Conservation (phyloP, 2,329 filamentous ascomycete genomes). For the Aspergillus sp. region DNA sequence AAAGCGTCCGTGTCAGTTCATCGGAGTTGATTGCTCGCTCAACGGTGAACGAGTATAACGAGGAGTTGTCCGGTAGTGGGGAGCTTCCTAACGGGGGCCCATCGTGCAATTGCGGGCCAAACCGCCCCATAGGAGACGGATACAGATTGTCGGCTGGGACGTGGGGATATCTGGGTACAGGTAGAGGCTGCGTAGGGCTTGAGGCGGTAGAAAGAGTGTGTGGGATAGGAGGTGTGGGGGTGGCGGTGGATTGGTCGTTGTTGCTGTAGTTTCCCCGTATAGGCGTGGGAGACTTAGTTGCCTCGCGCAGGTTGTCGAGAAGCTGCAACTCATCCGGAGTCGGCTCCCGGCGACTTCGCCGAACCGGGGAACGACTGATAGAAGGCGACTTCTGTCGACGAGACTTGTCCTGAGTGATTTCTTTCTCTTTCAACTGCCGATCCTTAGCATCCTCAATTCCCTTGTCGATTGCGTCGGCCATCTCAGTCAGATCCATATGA, state of each 20-base stretch:
- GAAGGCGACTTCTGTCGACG: conserved; percentile 14
- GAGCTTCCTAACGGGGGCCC: conserved; percentile 20
- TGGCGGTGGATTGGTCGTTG: conserved; percentile 30
- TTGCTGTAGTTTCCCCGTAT: conserved; percentile 10
- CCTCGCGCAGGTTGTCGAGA: conserved; percentile 31
- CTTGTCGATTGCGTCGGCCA: conserved; percentile 39
- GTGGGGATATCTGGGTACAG: conserved; percentile 19
- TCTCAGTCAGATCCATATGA: conserved; percentile 32
- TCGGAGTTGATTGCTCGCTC: conserved; percentile 42
- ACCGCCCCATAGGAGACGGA: conserved; percentile 30
- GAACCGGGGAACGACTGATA: conserved; percentile 20
- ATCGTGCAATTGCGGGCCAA: conserved; percentile 16
- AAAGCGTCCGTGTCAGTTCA: conserved; percentile 37
- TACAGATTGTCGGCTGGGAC: conserved; percentile 29
- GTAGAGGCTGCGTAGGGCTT: conserved; percentile 31
- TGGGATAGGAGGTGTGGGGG: conserved; percentile 38
- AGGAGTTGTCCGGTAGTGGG: conserved; percentile 35
- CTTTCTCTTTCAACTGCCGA: conserved; percentile 22
- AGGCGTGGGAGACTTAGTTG: conserved; percentile 24
- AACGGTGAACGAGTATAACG: conserved; percentile 36
- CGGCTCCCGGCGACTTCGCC: conserved; percentile 32
- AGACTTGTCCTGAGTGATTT: conserved; percentile 15
- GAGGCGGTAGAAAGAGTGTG: conserved; percentile 37
- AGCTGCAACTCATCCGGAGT: conserved; percentile 39
- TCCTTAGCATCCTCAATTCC: conserved; percentile 28